Conservation (phyloP, 2,329 filamentous ascomycete genomes). For the Phaeosphaeria sp. region DNA sequence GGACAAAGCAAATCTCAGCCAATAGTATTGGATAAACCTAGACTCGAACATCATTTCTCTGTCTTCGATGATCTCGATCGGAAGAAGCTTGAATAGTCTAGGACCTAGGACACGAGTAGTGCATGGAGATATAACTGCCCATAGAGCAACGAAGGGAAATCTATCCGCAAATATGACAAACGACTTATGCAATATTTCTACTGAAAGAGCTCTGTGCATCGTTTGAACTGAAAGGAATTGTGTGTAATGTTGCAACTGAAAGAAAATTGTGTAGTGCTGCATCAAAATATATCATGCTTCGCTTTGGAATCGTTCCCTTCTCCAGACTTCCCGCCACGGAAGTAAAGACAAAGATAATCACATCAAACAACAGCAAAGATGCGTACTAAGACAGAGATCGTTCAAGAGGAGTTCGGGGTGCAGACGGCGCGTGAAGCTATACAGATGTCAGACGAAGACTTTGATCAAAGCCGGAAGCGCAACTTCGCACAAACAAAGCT, state of each 20-base stretch:
- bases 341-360: background rate
- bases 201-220: background rate
- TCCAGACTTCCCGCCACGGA: background rate
- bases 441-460: background rate
- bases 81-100: too few relatives aligned
- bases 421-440: background rate
- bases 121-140: too few relatives aligned
- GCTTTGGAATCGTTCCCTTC: background rate
- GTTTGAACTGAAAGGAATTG: background rate
- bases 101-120: too few relatives aligned
- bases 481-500: conserved; percentile 1
- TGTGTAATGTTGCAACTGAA: background rate
- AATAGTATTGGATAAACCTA: background rate
- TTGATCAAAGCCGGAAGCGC: background rate
- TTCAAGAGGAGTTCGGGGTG: conserved; percentile 4
- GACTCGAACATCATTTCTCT: background rate
- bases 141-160: too few relatives aligned
- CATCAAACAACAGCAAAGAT: background rate
- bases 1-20: background rate
- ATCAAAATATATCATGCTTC: too few relatives aligned
- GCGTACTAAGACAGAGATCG: conserved; percentile 4
- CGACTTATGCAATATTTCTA: background rate
- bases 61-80: background rate
- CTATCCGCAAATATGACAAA: background rate
- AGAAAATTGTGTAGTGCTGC: background rate